phyloP scores from a whole-genome alignment of 257 asterid genomes.

The Leptodermis oblonga region DNA sequence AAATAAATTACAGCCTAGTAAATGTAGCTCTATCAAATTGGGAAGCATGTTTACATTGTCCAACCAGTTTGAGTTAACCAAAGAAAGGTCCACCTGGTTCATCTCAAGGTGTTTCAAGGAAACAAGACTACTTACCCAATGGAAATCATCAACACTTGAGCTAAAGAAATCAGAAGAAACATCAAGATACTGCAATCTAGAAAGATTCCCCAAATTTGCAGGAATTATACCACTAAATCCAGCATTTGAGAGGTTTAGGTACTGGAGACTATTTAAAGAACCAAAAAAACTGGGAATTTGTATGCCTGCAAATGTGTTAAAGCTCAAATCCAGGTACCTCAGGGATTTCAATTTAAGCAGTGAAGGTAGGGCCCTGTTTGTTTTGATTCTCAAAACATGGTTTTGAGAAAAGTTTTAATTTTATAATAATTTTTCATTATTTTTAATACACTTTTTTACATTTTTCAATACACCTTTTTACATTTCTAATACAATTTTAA shows the following conservation, averaged over 20 bases:
- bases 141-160: slow-evolving; percentile 24
- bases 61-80: slow-evolving; percentile 33
- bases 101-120: slow-evolving; percentile 38
- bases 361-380: too few species aligned
- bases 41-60: slow-evolving; percentile 35
- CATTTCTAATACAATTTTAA: too few species aligned
- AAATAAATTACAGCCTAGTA: slow-evolving; percentile 29
- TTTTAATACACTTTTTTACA: too few species aligned
- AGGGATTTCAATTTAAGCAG: slow-evolving; percentile 33
- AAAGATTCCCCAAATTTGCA: slow-evolving; percentile 38
- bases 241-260: slow-evolving; percentile 43
- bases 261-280: slow-evolving; percentile 33
- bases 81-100: slow-evolving; percentile 39
- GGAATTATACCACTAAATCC: slow-evolving; percentile 42
- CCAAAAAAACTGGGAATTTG: slow-evolving; percentile 40
- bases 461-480: too few species aligned
- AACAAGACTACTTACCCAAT: slow-evolving; percentile 35
- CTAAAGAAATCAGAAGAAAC: slow-evolving; percentile 32
- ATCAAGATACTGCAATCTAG: slow-evolving; percentile 43
- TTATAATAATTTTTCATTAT: too few species aligned
- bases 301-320: slow-evolving; percentile 36
- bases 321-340: slow-evolving; percentile 44
- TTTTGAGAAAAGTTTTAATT: too few species aligned
- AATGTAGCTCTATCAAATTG: slow-evolving; percentile 30
- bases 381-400: too few species aligned